These are phyloP conservation scores for Globisporangium ultimum DNA, from an alignment of 352 stramenopile species.

Conservation along the genomic window DNA sequence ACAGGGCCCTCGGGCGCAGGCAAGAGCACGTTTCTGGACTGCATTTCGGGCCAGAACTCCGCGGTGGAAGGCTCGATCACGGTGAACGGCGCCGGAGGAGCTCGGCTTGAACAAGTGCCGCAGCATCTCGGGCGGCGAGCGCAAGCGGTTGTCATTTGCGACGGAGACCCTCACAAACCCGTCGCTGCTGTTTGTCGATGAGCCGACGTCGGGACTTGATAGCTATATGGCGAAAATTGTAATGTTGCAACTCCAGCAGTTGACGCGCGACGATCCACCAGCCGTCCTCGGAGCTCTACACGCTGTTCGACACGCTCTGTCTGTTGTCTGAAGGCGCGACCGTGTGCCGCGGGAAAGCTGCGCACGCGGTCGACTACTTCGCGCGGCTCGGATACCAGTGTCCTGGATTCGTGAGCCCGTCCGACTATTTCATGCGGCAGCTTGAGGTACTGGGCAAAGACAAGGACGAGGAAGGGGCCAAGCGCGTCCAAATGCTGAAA, in stretches of 20 bases:
- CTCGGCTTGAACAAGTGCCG: slow-evolving; percentile 50
- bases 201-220: slow-evolving; percentile 67
- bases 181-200: slow-evolving; percentile 81
- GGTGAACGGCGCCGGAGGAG: slow-evolving; percentile 59
- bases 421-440: too few species aligned
- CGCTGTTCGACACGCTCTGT: too few species aligned
- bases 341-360: too few species aligned
- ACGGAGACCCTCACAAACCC: slow-evolving; percentile 84
- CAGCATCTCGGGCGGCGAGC: slow-evolving; percentile 67
- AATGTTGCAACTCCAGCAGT: slow-evolving; percentile 42
- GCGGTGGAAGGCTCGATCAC: slow-evolving; percentile 48
- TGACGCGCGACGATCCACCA: slow-evolving; percentile 60
- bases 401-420: too few species aligned
- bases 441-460: too few species aligned
- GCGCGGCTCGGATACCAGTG: too few species aligned
- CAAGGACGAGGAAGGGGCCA: too few species aligned
- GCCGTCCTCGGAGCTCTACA: too few species aligned
- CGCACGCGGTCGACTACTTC: too few species aligned
- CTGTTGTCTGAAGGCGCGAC: too few species aligned
- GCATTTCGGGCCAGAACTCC: slow-evolving; percentile 89
- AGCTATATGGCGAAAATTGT: slow-evolving; percentile 59
- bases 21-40: slow-evolving; percentile 93
- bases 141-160: slow-evolving; percentile 69
- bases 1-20: slow-evolving; percentile 72
- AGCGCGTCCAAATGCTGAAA: too few species aligned